Conservation (phyloP, 805 yeast genomes). For the Crinitomyces ghanaensis region DNA sequence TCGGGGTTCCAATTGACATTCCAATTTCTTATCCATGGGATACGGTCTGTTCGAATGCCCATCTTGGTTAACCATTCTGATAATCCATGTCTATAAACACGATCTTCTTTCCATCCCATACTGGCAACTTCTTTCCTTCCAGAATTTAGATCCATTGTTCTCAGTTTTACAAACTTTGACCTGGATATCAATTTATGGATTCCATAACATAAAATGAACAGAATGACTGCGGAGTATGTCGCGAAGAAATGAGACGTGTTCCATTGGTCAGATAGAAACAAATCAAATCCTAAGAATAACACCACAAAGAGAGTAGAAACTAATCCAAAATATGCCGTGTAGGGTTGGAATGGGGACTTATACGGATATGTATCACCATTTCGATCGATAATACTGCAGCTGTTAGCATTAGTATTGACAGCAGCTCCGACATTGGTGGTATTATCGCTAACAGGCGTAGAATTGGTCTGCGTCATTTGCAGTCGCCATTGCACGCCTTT, state of each 20-base stretch:
- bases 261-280: conserved; percentile 49
- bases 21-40: too few relatives aligned
- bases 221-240: conserved; percentile 48
- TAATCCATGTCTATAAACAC: conserved; percentile 16
- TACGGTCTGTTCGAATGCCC: too few relatives aligned
- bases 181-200: conserved; percentile 50
- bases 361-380: conserved; percentile 57
- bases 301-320: conserved; percentile 41
- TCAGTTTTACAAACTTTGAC: conserved; percentile 55
- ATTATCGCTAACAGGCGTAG: too few relatives aligned
- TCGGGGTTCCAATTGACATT: conserved; percentile 8
- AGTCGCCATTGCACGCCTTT: conserved; percentile 50
- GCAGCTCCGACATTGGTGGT: too few relatives aligned
- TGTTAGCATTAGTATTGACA: too few relatives aligned
- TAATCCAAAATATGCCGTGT: conserved; percentile 50
- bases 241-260: conserved; percentile 49
- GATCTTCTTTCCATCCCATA: conserved; percentile 70
- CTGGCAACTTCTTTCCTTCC: conserved; percentile 80
- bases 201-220: conserved; percentile 39
- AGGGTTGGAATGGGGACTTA: conserved; percentile 61
- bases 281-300: conserved; percentile 49
- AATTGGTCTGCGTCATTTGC: too few relatives aligned
- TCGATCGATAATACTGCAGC: conserved; percentile 42
- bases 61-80: too few relatives aligned
- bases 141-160: conserved; percentile 68